These are phyloP conservation scores for Linaria vulgaris DNA, from an alignment of 257 asterid genomes.

Conservation along the genomic window DNA sequence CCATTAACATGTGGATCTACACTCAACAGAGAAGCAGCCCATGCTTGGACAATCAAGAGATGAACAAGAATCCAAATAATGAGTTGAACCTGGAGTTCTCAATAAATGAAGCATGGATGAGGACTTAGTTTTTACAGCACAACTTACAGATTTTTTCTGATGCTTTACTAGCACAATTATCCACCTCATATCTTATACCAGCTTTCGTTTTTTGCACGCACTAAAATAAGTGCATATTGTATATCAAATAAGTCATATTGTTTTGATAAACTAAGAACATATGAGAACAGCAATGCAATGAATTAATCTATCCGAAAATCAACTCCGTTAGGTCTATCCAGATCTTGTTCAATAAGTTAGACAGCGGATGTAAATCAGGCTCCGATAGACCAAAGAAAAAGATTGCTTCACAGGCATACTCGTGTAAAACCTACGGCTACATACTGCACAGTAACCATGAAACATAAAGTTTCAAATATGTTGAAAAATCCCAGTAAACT, in stretches of 20 bases:
- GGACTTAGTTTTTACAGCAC: not conserved
- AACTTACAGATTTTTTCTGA: not conserved
- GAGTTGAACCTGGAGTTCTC: conserved; percentile 10
- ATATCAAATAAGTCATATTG: not conserved
- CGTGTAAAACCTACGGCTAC: not conserved
- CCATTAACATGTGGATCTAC: not conserved
- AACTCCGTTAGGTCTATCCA: not conserved
- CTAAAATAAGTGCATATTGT: not conserved
- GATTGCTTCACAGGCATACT: not conserved
- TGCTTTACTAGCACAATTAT: conserved; percentile 9
- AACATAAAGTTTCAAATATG: not conserved
- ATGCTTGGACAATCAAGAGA: not conserved
- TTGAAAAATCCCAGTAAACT: not conserved
- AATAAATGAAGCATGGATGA: not conserved
- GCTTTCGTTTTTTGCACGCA: conserved; percentile 12
- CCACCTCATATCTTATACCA: conserved; percentile 10
- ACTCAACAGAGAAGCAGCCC: not conserved
- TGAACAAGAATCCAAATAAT: not conserved
- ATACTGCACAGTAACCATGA: not conserved
- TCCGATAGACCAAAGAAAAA: conserved; percentile 9
- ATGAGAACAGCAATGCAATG: not conserved
- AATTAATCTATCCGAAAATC: not conserved
- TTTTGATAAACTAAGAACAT: not conserved
- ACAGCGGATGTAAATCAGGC: not conserved
- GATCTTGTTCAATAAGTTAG: not conserved